Percentiles rank a stretch among this genome's conserved stretches.
Conservation (phyloP, 192 early-diverging fungal genomes). For the Coemansia javaensis region DNA sequence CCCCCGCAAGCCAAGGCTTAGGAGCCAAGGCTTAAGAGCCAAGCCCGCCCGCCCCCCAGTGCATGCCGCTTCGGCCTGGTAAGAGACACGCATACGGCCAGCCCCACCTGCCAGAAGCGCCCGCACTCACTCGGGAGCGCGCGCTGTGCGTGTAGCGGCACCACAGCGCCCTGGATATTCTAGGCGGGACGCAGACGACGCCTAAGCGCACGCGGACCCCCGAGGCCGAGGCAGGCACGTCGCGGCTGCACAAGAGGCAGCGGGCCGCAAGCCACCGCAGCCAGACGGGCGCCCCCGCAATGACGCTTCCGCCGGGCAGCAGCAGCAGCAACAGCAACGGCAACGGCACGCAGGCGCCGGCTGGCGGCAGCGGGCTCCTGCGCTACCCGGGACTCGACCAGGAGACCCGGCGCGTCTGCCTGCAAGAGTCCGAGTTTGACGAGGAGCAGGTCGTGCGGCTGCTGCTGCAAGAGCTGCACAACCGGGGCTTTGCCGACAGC, state of each 20-base stretch:
- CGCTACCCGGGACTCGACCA: slow-evolving; percentile 38
- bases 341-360: not conserved
- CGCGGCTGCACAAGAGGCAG: slow-evolving; percentile 28
- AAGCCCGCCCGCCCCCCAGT: too few species aligned
- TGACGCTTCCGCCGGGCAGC: slow-evolving; percentile 17
- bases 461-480: slow-evolving; percentile 79
- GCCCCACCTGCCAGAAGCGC: too few species aligned
- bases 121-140: too few species aligned
- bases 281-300: slow-evolving; percentile 11
- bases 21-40: too few species aligned
- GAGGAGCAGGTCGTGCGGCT: slow-evolving; percentile 80
- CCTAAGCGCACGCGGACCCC: slow-evolving; percentile 44
- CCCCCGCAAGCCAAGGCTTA: too few species aligned
- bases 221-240: slow-evolving; percentile 14
- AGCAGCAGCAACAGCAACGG: slow-evolving; percentile 3
- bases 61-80: too few species aligned
- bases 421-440: slow-evolving; percentile 38
- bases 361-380: not conserved
- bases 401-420: slow-evolving; percentile 31
- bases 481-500: slow-evolving; percentile 73
- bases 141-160: slow-evolving; percentile 10
- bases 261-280: slow-evolving; percentile 8
- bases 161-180: slow-evolving; percentile 24
- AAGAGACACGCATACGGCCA: too few species aligned
- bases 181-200: slow-evolving; percentile 36